phyloP scores from a whole-genome alignment of 2,329 filamentous ascomycete species.

The Davidsoniella virescens region DNA sequence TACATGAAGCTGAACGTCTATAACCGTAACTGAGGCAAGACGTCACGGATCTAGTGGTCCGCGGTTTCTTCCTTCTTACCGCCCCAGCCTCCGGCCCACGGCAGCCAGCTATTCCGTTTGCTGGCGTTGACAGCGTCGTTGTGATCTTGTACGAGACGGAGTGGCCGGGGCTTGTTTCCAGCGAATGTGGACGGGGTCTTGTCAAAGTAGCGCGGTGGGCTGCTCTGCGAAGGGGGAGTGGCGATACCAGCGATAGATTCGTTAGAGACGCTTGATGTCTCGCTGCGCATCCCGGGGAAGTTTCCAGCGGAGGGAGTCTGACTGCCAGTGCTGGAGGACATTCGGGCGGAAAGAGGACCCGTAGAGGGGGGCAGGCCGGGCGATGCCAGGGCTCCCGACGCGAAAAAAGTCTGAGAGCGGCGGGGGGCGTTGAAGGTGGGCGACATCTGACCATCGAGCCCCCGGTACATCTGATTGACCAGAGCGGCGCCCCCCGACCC shows the following conservation, averaged over 20 bases:
- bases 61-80: slow-evolving; percentile 31
- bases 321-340: slow-evolving; percentile 28
- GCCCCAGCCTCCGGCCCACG: slow-evolving; percentile 34
- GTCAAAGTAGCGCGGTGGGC: slow-evolving; percentile 27
- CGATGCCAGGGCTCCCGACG: slow-evolving; percentile 26
- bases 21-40: neutral
- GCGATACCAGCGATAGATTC: slow-evolving; percentile 38
- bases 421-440: slow-evolving; percentile 41
- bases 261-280: slow-evolving; percentile 48
- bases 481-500: slow-evolving; percentile 38
- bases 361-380: slow-evolving; percentile 20
- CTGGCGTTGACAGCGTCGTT: slow-evolving; percentile 30
- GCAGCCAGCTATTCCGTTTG: slow-evolving; percentile 50
- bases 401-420: slow-evolving; percentile 49
- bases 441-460: slow-evolving; percentile 47
- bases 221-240: slow-evolving; percentile 32
- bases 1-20: too few species aligned
- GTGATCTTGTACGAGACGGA: slow-evolving; percentile 76
- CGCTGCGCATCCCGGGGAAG: slow-evolving; percentile 55
- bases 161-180: slow-evolving; percentile 61
- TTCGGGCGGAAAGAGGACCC: slow-evolving; percentile 31
- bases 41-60: slow-evolving; percentile 1
- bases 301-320: slow-evolving; percentile 37
- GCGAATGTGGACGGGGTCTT: slow-evolving; percentile 41
- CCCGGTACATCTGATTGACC: slow-evolving; percentile 81